Evolutionary conservation across 225 moss, liverwort and hornwort species (phyloP).

Genomic region (Pseudisothecium myosuroides): DNA sequence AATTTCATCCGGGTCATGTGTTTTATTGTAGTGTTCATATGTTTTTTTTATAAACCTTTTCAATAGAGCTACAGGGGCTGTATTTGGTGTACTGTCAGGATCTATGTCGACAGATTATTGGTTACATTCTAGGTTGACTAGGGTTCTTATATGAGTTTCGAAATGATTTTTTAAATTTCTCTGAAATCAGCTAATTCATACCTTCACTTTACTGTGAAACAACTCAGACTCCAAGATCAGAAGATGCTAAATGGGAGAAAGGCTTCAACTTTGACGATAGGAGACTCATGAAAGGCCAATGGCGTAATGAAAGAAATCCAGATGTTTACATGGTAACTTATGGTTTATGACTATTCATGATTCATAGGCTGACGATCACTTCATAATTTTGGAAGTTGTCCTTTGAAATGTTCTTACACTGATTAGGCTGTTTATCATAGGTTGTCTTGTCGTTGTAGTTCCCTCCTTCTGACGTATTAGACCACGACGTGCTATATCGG

Average conservation of each 20-base stretch:
- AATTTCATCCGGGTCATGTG: not conserved
- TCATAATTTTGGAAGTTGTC: not conserved
- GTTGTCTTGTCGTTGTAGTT: not conserved
- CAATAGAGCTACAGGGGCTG: not conserved
- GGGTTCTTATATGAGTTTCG: not conserved
- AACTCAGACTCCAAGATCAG: conserved; percentile 43
- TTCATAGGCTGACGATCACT: not conserved
- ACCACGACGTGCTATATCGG: not conserved
- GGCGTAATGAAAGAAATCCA: conserved; percentile 62
- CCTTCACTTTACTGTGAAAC: not conserved
- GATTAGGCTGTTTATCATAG: not conserved
- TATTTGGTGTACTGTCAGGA: not conserved
- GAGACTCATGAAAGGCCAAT: conserved; percentile 83
- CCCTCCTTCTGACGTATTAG: not conserved
- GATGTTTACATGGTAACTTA: conserved; percentile 49
- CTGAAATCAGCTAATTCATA: not conserved
- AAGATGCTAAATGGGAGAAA: conserved; percentile 66
- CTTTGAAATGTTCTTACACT: not conserved
- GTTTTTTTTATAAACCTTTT: not conserved
- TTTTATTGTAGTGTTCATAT: not conserved
- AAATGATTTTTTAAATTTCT: not conserved
- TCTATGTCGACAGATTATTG: not conserved
- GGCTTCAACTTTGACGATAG: conserved; percentile 92
- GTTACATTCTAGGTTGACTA: not conserved
- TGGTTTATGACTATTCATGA: not conserved